Percentiles rank a stretch among this genome's conserved stretches.
phyloP scores from a whole-genome alignment of 2,329 filamentous ascomycete genomes.

The Aspergillus novofumigatus region DNA sequence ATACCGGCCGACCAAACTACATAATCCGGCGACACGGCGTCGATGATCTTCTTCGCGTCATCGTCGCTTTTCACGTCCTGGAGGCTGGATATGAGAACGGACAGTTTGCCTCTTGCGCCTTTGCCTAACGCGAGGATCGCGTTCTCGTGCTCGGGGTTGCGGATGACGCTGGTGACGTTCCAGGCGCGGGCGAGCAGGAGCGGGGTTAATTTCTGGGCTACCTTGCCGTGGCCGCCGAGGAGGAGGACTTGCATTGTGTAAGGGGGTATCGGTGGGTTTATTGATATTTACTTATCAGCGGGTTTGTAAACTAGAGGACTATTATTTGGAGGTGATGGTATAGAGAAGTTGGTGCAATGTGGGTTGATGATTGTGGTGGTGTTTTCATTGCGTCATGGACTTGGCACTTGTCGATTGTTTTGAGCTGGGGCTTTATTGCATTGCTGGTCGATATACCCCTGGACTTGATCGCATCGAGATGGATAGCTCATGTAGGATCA shows the following conservation, averaged over 20 bases:
- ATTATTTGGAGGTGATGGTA: neutral
- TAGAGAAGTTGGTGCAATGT: neutral
- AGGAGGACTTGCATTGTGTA: slow-evolving; percentile 57
- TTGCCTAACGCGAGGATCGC: slow-evolving; percentile 59
- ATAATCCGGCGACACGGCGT: slow-evolving; percentile 40
- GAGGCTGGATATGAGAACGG: slow-evolving; percentile 66
- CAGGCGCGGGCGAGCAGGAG: slow-evolving; percentile 70
- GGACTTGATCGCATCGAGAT: neutral
- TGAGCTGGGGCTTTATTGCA: neutral
- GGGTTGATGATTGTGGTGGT: neutral
- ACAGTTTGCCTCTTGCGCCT: slow-evolving; percentile 59
- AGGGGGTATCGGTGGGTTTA: neutral
- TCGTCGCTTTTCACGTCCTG: slow-evolving; percentile 64
- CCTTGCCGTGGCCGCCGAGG: slow-evolving; percentile 77
- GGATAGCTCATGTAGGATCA: neutral
- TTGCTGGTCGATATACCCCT: neutral
- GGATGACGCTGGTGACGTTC: slow-evolving; percentile 75
- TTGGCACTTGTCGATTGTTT: neutral
- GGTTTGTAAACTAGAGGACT: neutral
- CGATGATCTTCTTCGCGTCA: slow-evolving; percentile 60
- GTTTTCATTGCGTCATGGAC: neutral
- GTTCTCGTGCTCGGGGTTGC: slow-evolving; percentile 62
- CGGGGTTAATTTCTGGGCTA: slow-evolving; percentile 70
- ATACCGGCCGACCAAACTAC: slow-evolving; percentile 47
- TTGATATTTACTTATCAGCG: neutral